phyloP scores from a whole-genome alignment of 2,329 filamentous ascomycete genomes.

The Phialophora expanda region DNA sequence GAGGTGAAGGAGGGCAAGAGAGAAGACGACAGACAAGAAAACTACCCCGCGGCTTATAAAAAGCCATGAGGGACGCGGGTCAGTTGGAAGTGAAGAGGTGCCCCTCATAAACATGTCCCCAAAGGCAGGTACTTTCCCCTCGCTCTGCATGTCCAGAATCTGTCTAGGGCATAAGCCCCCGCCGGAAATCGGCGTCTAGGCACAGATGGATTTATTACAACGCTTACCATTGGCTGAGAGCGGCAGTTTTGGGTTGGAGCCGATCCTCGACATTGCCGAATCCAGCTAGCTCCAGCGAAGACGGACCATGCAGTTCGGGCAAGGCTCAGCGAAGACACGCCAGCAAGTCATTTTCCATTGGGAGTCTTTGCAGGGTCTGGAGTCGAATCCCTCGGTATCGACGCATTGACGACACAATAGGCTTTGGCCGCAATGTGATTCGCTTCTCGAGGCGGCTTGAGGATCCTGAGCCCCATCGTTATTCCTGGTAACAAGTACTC shows the following conservation, averaged over 20 bases:
- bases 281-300: slow-evolving; percentile 9
- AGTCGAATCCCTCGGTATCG: slow-evolving; percentile 7
- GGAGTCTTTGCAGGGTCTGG: not conserved
- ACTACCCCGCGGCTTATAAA: slow-evolving; percentile 24
- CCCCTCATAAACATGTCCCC: slow-evolving; percentile 13
- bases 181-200: slow-evolving; percentile 21
- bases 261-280: not conserved
- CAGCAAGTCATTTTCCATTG: not conserved
- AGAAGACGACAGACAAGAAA: slow-evolving; percentile 11
- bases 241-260: not conserved
- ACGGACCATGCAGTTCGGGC: slow-evolving; percentile 3
- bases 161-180: slow-evolving; percentile 8
- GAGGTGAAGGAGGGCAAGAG: slow-evolving; percentile 5
- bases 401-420: slow-evolving; percentile 1
- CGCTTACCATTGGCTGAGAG: not conserved
- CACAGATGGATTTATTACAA: slow-evolving; percentile 11
- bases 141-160: slow-evolving; percentile 5
- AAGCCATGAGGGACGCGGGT: slow-evolving; percentile 5
- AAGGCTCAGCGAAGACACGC: slow-evolving; percentile 6
- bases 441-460: not conserved
- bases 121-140: slow-evolving; percentile 9
- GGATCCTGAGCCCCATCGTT: slow-evolving; percentile 3
- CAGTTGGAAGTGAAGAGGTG: not conserved
- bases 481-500: not conserved
- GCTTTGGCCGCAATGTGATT: slow-evolving; percentile 12